These are phyloP conservation scores for Geranomyces michiganensis DNA, from an alignment of 192 early-diverging fungal genomes.

Conservation along the genomic window DNA sequence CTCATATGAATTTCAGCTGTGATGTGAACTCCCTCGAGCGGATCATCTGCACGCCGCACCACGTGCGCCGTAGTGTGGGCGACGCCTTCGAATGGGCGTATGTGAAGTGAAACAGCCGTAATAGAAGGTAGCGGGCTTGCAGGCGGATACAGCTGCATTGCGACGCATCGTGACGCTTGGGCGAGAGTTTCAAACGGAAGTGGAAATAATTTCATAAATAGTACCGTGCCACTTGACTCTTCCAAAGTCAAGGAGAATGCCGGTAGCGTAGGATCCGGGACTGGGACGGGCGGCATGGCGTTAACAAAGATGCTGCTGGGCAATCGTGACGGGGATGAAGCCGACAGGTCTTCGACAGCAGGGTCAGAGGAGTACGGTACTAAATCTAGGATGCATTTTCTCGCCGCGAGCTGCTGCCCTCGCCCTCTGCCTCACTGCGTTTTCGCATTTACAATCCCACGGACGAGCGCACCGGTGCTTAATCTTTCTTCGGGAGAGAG, in stretches of 20 bases:
- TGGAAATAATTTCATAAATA: neutral
- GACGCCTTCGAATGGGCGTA: conserved; percentile 27
- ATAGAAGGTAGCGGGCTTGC: neutral
- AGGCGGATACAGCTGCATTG: neutral
- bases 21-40: neutral
- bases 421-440: too few relatives aligned
- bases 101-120: neutral
- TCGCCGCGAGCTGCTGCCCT: too few relatives aligned
- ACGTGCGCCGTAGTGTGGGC: conserved; percentile 21
- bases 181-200: neutral
- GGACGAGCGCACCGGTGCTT: too few relatives aligned
- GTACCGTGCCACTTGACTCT: neutral
- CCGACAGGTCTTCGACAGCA: too few relatives aligned
- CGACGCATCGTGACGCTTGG: neutral
- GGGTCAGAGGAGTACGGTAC: too few relatives aligned
- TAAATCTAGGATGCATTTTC: too few relatives aligned
- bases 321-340: too few relatives aligned
- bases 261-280: neutral
- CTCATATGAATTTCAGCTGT: conserved; percentile 45
- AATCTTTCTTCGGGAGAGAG: too few relatives aligned
- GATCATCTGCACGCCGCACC: too few relatives aligned
- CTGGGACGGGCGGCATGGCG: too few relatives aligned
- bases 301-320: too few relatives aligned
- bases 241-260: neutral
- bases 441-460: too few relatives aligned